A percentile compares a stretch with the other conserved stretches of the same genome.
Evolutionary conservation across 2,329 filamentous ascomycete genomes (phyloP).

Genomic region (Ceratocystis ficicola): DNA sequence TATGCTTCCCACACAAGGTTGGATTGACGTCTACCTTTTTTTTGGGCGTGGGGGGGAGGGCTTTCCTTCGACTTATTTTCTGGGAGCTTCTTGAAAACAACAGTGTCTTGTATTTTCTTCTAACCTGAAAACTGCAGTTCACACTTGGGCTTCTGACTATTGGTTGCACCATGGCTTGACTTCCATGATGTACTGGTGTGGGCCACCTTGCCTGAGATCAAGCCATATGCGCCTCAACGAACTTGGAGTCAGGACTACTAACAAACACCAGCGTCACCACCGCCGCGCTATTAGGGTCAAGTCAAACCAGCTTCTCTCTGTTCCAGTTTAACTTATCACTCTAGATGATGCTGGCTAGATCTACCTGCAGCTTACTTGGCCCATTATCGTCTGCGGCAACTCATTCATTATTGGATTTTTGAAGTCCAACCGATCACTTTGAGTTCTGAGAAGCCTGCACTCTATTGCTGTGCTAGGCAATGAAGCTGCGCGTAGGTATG

Average conservation of each 20-base stretch:
- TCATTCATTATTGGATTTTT: background rate
- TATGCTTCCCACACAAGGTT: too few species aligned
- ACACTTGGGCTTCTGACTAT: background rate
- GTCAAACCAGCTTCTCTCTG: too few species aligned
- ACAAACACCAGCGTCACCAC: background rate
- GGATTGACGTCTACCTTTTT: too few species aligned
- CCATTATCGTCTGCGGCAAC: background rate
- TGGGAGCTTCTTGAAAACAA: too few species aligned
- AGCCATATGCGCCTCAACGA: background rate
- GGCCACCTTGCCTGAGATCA: background rate
- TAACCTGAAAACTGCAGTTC: background rate
- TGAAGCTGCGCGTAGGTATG: background rate
- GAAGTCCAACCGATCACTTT: background rate
- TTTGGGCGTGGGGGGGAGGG: too few species aligned
- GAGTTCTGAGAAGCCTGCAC: background rate
- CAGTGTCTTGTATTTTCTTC: too few species aligned
- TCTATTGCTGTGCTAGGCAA: background rate
- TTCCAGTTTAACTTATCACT: background rate
- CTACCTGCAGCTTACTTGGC: background rate
- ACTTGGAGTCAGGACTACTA: background rate
- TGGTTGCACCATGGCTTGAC: background rate
- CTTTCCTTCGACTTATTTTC: too few species aligned
- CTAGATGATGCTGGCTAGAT: background rate
- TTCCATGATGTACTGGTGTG: background rate
- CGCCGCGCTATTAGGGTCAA: background rate